Evolutionary conservation across 768 basidiomycete genomes (phyloP).

Genomic region (Russula ochroleuca): DNA sequence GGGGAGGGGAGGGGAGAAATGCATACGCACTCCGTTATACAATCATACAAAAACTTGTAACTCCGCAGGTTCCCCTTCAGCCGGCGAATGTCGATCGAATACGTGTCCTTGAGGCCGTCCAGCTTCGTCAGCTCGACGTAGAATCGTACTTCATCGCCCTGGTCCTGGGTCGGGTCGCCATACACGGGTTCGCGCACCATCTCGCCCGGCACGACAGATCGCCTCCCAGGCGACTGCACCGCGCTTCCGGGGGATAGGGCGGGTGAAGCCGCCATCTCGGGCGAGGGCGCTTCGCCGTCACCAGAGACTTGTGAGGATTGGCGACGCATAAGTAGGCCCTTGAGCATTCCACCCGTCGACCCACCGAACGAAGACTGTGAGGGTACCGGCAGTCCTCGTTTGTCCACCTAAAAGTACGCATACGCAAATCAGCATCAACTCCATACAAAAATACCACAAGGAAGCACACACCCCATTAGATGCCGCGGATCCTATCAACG

Average conservation of each 20-base stretch:
- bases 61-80: conserved; percentile 89
- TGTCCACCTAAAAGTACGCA: conserved; percentile 62
- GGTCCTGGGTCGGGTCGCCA: conserved; percentile 75
- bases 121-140: conserved; percentile 90
- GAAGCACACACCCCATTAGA: conserved; percentile 71
- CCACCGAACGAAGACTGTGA: conserved; percentile 65
- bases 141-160: conserved; percentile 95
- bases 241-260: conserved; percentile 9
- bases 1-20: background rate
- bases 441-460: background rate
- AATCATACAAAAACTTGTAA: conserved; percentile 90
- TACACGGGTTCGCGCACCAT: conserved; percentile 59
- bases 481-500: conserved; percentile 75
- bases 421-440: background rate
- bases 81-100: conserved; percentile 86
- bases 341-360: conserved; percentile 69
- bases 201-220: conserved; percentile 28
- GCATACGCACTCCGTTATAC: conserved; percentile 72
- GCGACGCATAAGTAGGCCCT: conserved; percentile 83
- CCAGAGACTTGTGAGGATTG: conserved; percentile 78
- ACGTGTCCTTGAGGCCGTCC: conserved; percentile 85
- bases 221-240: conserved; percentile 23
- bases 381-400: conserved; percentile 81
- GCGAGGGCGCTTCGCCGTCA: conserved; percentile 28
- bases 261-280: conserved; percentile 27